A percentile compares a stretch with the other conserved stretches of the same genome.
Conservation (phyloP, 495 filamentous ascomycete genomes). For the Amphirosellinia nigrospora region DNA sequence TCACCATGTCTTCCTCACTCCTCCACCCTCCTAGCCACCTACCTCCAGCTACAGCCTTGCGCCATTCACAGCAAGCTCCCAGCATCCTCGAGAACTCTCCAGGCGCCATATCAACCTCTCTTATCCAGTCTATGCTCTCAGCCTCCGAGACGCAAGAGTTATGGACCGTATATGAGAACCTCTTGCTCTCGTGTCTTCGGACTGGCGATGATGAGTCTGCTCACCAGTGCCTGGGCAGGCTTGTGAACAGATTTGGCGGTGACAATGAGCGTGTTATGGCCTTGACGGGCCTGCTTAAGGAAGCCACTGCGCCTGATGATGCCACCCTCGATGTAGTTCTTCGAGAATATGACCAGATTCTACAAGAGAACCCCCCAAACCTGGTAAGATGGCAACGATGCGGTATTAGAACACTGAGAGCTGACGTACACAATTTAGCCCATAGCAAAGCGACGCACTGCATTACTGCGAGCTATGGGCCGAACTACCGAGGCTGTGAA, state of each 20-base stretch:
- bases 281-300: conserved; percentile 80
- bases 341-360: conserved; percentile 74
- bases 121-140: conserved; percentile 59
- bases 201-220: conserved; percentile 84
- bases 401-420: conserved; percentile 10
- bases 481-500: conserved; percentile 73
- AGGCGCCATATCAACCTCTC: conserved; percentile 54
- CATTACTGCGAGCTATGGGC: conserved; percentile 75
- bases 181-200: conserved; percentile 82
- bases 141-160: conserved; percentile 73
- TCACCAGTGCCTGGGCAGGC: conserved; percentile 69
- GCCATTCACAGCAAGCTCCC: conserved; percentile 80
- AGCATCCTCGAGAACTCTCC: conserved; percentile 62
- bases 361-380: conserved; percentile 79
- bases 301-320: conserved; percentile 74
- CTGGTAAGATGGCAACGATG: conserved; percentile 59
- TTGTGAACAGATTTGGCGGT: conserved; percentile 79
- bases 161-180: conserved; percentile 84
- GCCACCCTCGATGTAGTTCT: conserved; percentile 69
- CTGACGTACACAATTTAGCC: conserved; percentile 58
- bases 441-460: conserved; percentile 83
- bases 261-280: conserved; percentile 85
- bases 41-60: conserved; percentile 61
- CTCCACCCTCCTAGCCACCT: conserved; percentile 57
- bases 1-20: conserved; percentile 55